A percentile compares a stretch with the other conserved stretches of the same genome.
phyloP scores from a whole-genome alignment of 441 rosid species.

The Euphorbia celastroides region DNA sequence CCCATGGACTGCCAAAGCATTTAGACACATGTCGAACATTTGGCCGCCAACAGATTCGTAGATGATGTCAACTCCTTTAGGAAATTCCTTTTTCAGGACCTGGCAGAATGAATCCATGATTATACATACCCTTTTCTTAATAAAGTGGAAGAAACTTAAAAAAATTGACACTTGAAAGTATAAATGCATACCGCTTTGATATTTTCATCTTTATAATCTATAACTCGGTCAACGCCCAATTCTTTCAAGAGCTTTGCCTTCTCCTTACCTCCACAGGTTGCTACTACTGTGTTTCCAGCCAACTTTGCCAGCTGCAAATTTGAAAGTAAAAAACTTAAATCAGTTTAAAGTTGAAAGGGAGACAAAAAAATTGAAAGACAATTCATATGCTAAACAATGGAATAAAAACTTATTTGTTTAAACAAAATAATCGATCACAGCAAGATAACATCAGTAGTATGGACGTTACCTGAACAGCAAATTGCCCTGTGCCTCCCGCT shows the following conservation, averaged over 20 bases:
- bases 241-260: constrained; percentile 80
- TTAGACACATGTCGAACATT: constrained; percentile 83
- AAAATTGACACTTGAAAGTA: background rate
- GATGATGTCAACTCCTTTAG: constrained; percentile 76
- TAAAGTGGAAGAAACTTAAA: constrained; percentile 4
- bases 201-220: constrained; percentile 80
- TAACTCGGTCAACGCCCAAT: constrained; percentile 79
- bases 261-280: constrained; percentile 90
- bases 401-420: too few relatives aligned
- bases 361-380: background rate
- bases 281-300: constrained; percentile 83
- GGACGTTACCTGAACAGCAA: constrained; percentile 83
- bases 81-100: constrained; percentile 81
- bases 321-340: constrained; percentile 14
- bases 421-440: too few relatives aligned
- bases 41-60: constrained; percentile 97
- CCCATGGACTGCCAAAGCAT: constrained; percentile 82
- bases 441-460: constrained; percentile 4
- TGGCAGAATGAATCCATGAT: constrained; percentile 24
- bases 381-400: too few relatives aligned
- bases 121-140: constrained; percentile 1
- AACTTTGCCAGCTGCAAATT: constrained; percentile 79
- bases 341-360: constrained; percentile 2
- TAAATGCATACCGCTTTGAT: constrained; percentile 62
- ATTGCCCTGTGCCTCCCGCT: constrained; percentile 99